Evolutionary conservation across 2,329 filamentous ascomycete species (phyloP), one percentile per base, ranked within the genome.

Genomic region (Pseudopyricularia javanii): DNA sequence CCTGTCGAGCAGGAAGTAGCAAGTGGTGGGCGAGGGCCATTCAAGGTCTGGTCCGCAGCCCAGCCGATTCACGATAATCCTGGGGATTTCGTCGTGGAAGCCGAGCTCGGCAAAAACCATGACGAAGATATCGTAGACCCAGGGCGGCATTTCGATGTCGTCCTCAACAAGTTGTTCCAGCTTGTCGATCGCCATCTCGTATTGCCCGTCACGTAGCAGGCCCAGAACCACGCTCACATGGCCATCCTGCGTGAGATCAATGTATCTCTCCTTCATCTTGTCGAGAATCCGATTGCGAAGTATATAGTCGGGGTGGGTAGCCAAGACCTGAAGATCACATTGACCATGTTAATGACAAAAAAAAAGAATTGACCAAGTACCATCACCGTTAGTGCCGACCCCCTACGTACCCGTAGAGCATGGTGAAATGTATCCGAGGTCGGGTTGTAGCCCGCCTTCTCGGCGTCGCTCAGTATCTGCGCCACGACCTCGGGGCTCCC

Each of bases 251-350:
- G 74, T 80, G 8, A 87, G 69, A 8, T 72, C 70, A 51, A 86
- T 76, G 86, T 89, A 95, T 57, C 80, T 75, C 53, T 80, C 74
- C 60, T 80, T 80, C 85, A 93, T 89, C 53, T 84, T 82, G 53
- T 79, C 70, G 37, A 96, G 70, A 3, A 95, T 75, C 34, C 83
- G 75, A 52, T 79, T 77, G 34, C 90, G 82, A 24, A 93, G 70
- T 6, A 89, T 59, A 60, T 94, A 91, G 66, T 97, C 87, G 0
- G 91, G 88, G 64, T 97, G 93, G 8, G 93, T 79, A 0, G 87
- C 80, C 24, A 96, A 73, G 5, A 79, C 84, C 74, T 86, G 56
- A 20, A 30, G 15, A 30, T 6, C 54, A 53, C 55, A 56, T 53
- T 58, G 35, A 47, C 26, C 15, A 22, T 20, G 48, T 34, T 2